These are phyloP conservation scores for Clonostachys rhizophaga DNA, from an alignment of 2,329 filamentous ascomycete genomes.

Conservation along the genomic window DNA sequence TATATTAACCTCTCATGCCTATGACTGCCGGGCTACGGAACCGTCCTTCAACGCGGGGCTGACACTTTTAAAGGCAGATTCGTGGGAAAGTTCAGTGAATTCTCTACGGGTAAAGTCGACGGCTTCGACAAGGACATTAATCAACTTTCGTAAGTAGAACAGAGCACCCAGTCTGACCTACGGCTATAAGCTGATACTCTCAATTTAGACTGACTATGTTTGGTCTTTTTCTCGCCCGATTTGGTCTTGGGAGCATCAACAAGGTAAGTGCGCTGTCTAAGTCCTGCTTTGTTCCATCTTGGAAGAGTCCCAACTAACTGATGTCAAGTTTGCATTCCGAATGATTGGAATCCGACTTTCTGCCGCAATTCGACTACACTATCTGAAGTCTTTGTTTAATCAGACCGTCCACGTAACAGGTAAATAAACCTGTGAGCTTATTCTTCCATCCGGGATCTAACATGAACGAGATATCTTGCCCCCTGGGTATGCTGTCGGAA, in stretches of 20 bases:
- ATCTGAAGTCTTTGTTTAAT: slow-evolving; percentile 57
- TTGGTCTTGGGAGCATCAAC: slow-evolving; percentile 57
- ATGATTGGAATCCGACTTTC: slow-evolving; percentile 60
- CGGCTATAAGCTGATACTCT: background rate
- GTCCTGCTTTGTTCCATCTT: no score
- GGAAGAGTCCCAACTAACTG: background rate
- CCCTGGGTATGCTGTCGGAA: slow-evolving; percentile 54
- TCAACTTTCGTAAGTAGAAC: slow-evolving; percentile 31
- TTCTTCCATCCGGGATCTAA: no score
- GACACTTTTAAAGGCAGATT: slow-evolving; percentile 25
- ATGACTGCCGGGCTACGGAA: background rate
- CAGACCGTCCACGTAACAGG: slow-evolving; percentile 58
- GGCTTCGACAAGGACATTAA: slow-evolving; percentile 30
- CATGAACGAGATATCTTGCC: slow-evolving; percentile 49
- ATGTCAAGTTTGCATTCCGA: slow-evolving; percentile 47
- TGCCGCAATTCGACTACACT: slow-evolving; percentile 57
- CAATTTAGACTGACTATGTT: slow-evolving; percentile 58
- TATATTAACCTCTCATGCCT: slow-evolving; percentile 10
- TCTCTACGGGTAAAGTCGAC: slow-evolving; percentile 19
- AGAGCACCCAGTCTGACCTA: background rate
- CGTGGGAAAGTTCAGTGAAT: slow-evolving; percentile 41
- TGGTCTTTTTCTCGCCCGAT: slow-evolving; percentile 64
- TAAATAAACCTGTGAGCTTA: no score
- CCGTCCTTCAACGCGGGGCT: background rate
- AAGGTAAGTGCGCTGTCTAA: slow-evolving; percentile 26